phyloP scores from a whole-genome alignment of 2,329 filamentous ascomycete genomes.

The Coniochaeta sp. region DNA sequence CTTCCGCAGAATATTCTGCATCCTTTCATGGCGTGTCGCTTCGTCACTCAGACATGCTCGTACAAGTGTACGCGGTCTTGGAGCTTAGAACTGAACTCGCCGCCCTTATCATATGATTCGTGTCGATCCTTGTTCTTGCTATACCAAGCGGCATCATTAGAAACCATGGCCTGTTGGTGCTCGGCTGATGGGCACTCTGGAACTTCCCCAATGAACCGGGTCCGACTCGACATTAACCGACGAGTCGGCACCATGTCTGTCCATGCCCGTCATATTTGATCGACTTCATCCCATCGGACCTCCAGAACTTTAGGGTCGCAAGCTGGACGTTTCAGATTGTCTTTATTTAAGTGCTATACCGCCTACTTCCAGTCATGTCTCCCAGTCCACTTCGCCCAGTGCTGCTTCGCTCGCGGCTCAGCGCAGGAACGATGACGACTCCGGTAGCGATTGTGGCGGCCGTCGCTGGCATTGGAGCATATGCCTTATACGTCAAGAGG shows the following conservation, averaged over 20 bases:
- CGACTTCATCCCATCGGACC: slow-evolving; percentile 8
- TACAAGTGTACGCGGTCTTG: neutral
- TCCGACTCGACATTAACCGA: slow-evolving; percentile 13
- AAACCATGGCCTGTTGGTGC: neutral
- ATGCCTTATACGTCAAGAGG: slow-evolving; percentile 11
- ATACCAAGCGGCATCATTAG: neutral
- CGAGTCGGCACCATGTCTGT: neutral
- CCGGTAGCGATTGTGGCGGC: slow-evolving; percentile 15
- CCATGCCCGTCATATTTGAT: neutral
- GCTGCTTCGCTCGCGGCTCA: slow-evolving; percentile 8
- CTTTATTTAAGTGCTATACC: neutral
- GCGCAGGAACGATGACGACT: slow-evolving; percentile 13
- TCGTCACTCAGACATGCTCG: neutral
- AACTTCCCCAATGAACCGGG: slow-evolving; percentile 17
- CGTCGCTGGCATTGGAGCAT: slow-evolving; percentile 14
- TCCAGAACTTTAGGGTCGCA: neutral
- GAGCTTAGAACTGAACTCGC: neutral
- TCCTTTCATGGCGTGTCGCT: neutral
- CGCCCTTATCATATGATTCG: neutral
- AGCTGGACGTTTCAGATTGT: neutral
- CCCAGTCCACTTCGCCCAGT: slow-evolving; percentile 5
- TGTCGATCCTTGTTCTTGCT: neutral
- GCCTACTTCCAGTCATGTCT: neutral
- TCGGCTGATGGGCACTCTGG: slow-evolving; percentile 6
- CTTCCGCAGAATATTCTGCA: neutral